Percentiles rank a stretch among this genome's conserved stretches.
These are phyloP conservation scores for Lactifluus volemus DNA, from an alignment of 768 basidiomycete genomes.

Conservation along the genomic window DNA sequence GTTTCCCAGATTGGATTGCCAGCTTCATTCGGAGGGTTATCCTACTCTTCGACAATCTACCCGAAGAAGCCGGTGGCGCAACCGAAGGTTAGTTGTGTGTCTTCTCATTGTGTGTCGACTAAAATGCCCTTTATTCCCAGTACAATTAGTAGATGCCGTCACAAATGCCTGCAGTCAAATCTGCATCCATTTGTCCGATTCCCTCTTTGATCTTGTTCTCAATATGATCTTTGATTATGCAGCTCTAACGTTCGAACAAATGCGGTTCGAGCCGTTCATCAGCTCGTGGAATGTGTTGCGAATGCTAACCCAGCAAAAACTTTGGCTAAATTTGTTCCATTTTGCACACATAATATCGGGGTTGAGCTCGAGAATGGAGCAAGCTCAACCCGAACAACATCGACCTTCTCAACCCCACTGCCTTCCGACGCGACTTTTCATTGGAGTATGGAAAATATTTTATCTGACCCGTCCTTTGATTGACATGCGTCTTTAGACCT, in stretches of 20 bases:
- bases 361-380: constrained; percentile 81
- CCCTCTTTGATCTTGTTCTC: constrained; percentile 69
- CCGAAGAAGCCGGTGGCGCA: constrained; percentile 68
- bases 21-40: constrained; percentile 73
- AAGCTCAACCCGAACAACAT: constrained; percentile 63
- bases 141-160: constrained; percentile 70
- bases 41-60: constrained; percentile 73
- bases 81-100: constrained; percentile 43
- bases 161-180: constrained; percentile 70
- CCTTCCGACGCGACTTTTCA: constrained; percentile 82
- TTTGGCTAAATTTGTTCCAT: constrained; percentile 66
- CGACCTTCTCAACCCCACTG: constrained; percentile 48
- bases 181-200: constrained; percentile 63
- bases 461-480: background rate
- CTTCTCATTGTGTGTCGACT: background rate
- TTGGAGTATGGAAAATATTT: constrained; percentile 51
- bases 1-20: constrained; percentile 78
- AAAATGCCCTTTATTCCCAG: constrained; percentile 28
- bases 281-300: constrained; percentile 78
- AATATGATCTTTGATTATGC: constrained; percentile 78
- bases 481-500: constrained; percentile 40
- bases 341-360: constrained; percentile 61
- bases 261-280: constrained; percentile 79
- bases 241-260: constrained; percentile 76
- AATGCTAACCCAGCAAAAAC: constrained; percentile 73